Base-by-base conservation (phyloP, 768 basidiomycete genomes). In the Tylopilus rubrobrunneus region DNA sequence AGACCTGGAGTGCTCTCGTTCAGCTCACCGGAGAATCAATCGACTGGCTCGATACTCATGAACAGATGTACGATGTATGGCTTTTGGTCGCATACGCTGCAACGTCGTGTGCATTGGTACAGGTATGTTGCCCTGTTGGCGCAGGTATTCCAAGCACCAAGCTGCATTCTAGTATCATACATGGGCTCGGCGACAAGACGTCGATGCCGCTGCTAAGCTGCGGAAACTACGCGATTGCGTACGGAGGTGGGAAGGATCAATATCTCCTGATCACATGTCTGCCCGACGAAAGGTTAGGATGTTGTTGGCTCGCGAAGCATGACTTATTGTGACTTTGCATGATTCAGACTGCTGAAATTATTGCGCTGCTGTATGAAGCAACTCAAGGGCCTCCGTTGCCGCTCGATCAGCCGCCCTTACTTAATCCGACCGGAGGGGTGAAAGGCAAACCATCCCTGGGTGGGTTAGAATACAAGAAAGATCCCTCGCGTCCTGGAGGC, bases 201-300 rank as follows among this genome's bases (percentile, higher is more conserved):
- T 76, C 5, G 81, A 83, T 7, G 91, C 93, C 5, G 82, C 85
- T 51, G 76, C 76, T 17, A 87, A 87, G 60, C 76, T 98, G 50
- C 83, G 81, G 61, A 85, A 87, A 68, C 73, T 97, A 49, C 84
- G 88, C 23, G 92, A 96, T 67, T 89, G 87, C 51, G 86, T 94
- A 14, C 78, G 85, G 54, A 77, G 87, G 55, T 98, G 94, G 93
- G 95, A 96, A 69, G 81, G 77, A 51, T 81, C 89, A 1, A 80
- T 94, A 54, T 89, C 87, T 55, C 87, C 89, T 45, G 94, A 97
- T 60, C 94, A 98, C 72, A 95, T 95, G 92, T 92, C 89, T 40
- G 86, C 89, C 19, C 82, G 93, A 72, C 84, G 93, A 59, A 96
- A 96, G 86, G 92, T 77, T 57, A 60, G 79, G 72, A 43, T 8